Conservation (phyloP, 2,329 filamentous ascomycete species). For the Monosporascus ibericus region DNA sequence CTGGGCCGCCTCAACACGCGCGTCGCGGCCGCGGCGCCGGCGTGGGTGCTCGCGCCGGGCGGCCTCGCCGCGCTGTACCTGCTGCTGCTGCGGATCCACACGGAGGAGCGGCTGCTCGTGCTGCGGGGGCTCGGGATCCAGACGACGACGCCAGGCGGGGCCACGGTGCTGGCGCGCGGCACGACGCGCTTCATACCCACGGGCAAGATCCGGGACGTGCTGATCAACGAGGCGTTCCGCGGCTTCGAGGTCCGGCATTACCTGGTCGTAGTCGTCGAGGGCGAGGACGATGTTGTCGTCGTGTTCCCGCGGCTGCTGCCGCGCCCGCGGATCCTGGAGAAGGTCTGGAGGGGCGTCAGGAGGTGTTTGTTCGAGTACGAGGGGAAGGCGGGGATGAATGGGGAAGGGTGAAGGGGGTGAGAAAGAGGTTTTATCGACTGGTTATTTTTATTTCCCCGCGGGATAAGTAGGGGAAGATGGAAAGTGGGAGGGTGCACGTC, state of each 20-base stretch:
- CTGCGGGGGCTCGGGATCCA: slow-evolving; percentile 87
- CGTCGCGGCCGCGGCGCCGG: slow-evolving; percentile 29
- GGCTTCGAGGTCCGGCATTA: slow-evolving; percentile 91
- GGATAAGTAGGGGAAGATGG: too few species aligned
- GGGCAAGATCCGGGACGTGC: slow-evolving; percentile 83
- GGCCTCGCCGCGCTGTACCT: slow-evolving; percentile 35
- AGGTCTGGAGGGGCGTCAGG: slow-evolving; percentile 82
- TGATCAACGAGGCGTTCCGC: slow-evolving; percentile 91
- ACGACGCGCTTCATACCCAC: slow-evolving; percentile 71
- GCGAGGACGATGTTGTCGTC: slow-evolving; percentile 84
- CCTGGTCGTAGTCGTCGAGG: slow-evolving; percentile 82
- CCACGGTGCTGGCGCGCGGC: slow-evolving; percentile 22
- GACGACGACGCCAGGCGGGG: slow-evolving; percentile 58
- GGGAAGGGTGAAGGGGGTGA: slow-evolving; percentile 2
- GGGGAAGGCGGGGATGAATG: slow-evolving; percentile 27
- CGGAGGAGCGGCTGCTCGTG: slow-evolving; percentile 80
- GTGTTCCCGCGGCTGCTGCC: slow-evolving; percentile 84
- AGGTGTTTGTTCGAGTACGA: slow-evolving; percentile 69
- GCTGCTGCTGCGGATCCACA: slow-evolving; percentile 40
- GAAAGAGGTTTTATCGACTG: background rate
- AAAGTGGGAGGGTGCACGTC: too few species aligned
- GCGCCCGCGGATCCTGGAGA: slow-evolving; percentile 66
- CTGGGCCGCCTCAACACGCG: slow-evolving; percentile 24
- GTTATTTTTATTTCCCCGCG: too few species aligned
- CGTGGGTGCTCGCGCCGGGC: slow-evolving; percentile 33